Percentiles rank a stretch among this genome's conserved stretches.
Evolutionary conservation across 2,329 filamentous ascomycete species (phyloP).

Genomic region (Ophiostoma sp.): DNA sequence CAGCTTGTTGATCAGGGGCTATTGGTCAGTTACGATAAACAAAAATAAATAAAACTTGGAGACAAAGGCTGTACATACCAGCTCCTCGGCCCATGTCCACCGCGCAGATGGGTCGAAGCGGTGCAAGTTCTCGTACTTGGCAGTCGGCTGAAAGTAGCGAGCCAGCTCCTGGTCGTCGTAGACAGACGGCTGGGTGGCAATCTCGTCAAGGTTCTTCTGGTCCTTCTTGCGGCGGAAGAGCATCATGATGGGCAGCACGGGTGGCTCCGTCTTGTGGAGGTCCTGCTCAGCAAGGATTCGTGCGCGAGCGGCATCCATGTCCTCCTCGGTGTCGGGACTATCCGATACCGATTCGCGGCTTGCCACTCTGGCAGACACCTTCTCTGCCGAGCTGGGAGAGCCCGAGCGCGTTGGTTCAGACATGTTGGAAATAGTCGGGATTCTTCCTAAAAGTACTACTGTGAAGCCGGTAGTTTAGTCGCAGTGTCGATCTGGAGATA

Average conservation of each 20-base stretch:
- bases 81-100: slow-evolving; percentile 54
- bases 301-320: neutral
- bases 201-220: slow-evolving; percentile 12
- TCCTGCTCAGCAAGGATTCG: neutral
- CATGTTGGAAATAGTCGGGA: neutral
- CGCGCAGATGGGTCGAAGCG: slow-evolving; percentile 52
- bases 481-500: neutral
- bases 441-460: neutral
- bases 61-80: neutral
- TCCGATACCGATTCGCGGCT: neutral
- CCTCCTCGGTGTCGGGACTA: neutral
- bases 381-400: slow-evolving; percentile 12
- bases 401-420: slow-evolving; percentile 1
- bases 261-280: slow-evolving; percentile 3
- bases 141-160: slow-evolving; percentile 37
- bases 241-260: slow-evolving; percentile 9
- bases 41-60: neutral
- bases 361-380: slow-evolving; percentile 2
- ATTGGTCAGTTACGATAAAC: neutral
- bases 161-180: slow-evolving; percentile 2
- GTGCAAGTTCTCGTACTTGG: slow-evolving; percentile 53
- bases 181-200: slow-evolving; percentile 11
- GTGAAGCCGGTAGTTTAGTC: neutral
- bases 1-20: slow-evolving; percentile 46
- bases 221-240: slow-evolving; percentile 9